Evolutionary conservation across 1,284 basidiomycete genomes (phyloP), one percentile per base, ranked within the genome.

Genomic region (Anthracocystis walkeri): DNA sequence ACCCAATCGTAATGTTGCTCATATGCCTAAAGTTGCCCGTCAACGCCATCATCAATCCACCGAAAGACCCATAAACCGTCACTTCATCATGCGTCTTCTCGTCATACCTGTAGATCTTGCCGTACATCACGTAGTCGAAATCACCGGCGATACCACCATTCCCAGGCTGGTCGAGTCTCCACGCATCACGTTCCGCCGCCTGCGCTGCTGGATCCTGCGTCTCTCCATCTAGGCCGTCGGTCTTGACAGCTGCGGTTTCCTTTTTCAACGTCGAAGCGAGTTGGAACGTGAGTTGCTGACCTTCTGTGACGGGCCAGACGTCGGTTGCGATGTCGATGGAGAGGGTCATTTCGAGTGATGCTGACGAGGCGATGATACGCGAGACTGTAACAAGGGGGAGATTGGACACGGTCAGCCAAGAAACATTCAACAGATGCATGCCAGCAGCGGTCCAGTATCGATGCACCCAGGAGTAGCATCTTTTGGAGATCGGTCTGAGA

Each of bases 111-210:
- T 99, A 99, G 51, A 99, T 92, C 90, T 97, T 98, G 48, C 96
- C 96, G 85, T 94, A 95, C 95, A 98, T 97, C 75, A 99, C 96
- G 88, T 99, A 99, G 84, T 98, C 96, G 82, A 94, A 99, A 79
- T 98, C 95, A 69, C 95, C 93, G 73, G 97, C 95, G 33, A 99
- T 86, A 0, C 95, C 95, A 83, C 91, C 88, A 77, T 90, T 89
- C 4, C 93, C 92, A 86, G 93, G 93, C 58, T 93, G 90, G 87
- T 94, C 92, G 84, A 94, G 92, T 85, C 95, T 87, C 93, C 95
- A 95, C 53, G 93, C 89, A 82, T 92, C 89, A 59, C 89, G 87
- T 73, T 93, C 78, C 6, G 78, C 75, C 18, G 76, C 75, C 49
- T 69, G 73, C 7, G 77, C 68, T 40, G 74, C 69, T 58, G 70